Conservation (phyloP, 805 yeast species). For the Kodamaea restingae region DNA sequence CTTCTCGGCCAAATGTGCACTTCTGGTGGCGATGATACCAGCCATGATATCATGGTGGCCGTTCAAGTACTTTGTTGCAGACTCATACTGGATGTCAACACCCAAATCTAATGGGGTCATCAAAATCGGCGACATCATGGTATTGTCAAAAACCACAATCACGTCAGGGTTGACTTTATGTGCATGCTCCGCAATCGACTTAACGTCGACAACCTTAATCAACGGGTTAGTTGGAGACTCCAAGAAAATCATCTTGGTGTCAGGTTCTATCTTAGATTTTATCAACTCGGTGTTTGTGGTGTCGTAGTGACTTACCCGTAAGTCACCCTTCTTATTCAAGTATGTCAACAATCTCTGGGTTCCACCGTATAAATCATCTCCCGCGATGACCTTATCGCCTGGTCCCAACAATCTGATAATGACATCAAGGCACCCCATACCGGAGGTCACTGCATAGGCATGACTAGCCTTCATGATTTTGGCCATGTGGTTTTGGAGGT, state of each 20-base stretch:
- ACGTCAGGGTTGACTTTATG: constrained; percentile 65
- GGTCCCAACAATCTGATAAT: constrained; percentile 70
- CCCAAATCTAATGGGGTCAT: constrained; percentile 84
- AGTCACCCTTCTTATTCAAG: constrained; percentile 57
- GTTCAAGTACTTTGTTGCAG: constrained; percentile 87
- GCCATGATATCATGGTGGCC: constrained; percentile 98
- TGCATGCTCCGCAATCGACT: constrained; percentile 59
- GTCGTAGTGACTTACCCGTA: constrained; percentile 72
- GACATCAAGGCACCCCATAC: constrained; percentile 91
- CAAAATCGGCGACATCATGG: constrained; percentile 92
- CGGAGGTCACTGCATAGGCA: constrained; percentile 80
- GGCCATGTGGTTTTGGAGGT: constrained; percentile 72
- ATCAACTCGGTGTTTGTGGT: constrained; percentile 70
- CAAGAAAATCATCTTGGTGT: constrained; percentile 74
- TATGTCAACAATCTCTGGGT: constrained; percentile 81
- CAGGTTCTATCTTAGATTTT: constrained; percentile 47
- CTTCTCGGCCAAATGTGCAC: constrained; percentile 58
- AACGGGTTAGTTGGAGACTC: constrained; percentile 95
- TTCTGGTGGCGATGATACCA: constrained; percentile 76
- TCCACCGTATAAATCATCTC: constrained; percentile 94
- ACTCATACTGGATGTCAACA: constrained; percentile 88
- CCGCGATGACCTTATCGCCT: constrained; percentile 90
- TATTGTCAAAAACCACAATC: constrained; percentile 83
- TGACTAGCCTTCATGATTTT: constrained; percentile 74
- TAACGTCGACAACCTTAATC: constrained; percentile 80